Conservation (phyloP, 2,329 filamentous ascomycete genomes). For the Neoarthrinium moseri region DNA sequence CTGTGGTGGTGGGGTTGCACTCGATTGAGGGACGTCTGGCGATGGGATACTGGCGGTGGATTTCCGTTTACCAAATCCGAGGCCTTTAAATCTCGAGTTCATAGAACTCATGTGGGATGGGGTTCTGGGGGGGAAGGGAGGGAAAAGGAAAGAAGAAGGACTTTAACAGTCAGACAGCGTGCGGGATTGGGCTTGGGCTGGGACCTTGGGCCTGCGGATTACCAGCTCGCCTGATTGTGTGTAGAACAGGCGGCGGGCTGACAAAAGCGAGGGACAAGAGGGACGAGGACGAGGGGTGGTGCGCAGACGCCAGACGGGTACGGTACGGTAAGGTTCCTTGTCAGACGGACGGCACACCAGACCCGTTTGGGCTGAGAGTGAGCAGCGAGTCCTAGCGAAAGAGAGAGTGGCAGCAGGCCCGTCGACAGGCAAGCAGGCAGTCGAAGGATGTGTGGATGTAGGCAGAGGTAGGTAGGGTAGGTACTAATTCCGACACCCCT, state of each 20-base stretch:
- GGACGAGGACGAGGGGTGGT: conserved; percentile 1
- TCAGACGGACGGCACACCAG: conserved; percentile 3
- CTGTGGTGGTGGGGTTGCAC: conserved; percentile 37
- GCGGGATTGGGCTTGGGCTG: conserved; percentile 4
- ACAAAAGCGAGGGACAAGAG: conserved; percentile 8
- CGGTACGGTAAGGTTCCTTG: too few species aligned
- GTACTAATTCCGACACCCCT: not conserved
- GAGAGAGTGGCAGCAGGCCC: not conserved
- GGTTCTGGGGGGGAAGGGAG: conserved; percentile 22
- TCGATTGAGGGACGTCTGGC: conserved; percentile 37
- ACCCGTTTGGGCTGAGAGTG: not conserved
- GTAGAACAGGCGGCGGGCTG: conserved; percentile 5
- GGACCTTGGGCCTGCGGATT: conserved; percentile 3
- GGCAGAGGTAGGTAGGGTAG: too few species aligned
- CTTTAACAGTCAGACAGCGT: conserved; percentile 4
- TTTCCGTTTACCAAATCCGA: conserved; percentile 81
- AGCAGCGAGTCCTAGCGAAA: not conserved
- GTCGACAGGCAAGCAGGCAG: not conserved
- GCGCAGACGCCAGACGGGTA: too few species aligned
- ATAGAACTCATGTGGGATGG: conserved; percentile 68
- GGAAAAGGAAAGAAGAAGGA: conserved; percentile 18
- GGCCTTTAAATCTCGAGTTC: conserved; percentile 76
- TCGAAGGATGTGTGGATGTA: too few species aligned
- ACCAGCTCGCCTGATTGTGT: conserved; percentile 4
- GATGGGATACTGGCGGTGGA: conserved; percentile 61